Evolutionary conservation across 2,329 filamentous ascomycete species (phyloP).

Genomic region (Clonostachys rhizophaga): DNA sequence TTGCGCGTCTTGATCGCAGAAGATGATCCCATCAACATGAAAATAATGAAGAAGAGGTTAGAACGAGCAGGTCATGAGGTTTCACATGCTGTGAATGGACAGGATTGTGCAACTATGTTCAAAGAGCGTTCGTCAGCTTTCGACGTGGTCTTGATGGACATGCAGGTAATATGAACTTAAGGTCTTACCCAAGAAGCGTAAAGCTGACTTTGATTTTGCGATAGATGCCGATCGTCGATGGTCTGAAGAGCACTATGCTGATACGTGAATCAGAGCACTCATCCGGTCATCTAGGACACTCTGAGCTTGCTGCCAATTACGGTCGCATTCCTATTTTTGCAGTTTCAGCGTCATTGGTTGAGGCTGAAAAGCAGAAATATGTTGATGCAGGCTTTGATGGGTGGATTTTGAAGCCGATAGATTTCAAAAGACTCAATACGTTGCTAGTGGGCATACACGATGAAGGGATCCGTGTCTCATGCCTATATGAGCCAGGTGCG

Average conservation of each 20-base stretch:
- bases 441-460: conserved; percentile 68
- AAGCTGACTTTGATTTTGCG: not conserved
- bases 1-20: conserved; percentile 75
- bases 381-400: conserved; percentile 79
- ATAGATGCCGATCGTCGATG: conserved; percentile 91
- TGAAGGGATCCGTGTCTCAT: conserved; percentile 49
- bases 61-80: conserved; percentile 73
- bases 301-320: conserved; percentile 52
- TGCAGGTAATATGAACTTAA: conserved; percentile 62
- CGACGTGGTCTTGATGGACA: conserved; percentile 86
- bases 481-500: conserved; percentile 63
- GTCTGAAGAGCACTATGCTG: conserved; percentile 75
- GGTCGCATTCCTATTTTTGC: conserved; percentile 77
- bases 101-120: conserved; percentile 74
- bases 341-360: conserved; percentile 77
- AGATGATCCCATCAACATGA: conserved; percentile 84
- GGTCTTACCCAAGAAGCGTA: not conserved
- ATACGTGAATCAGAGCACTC: conserved; percentile 70
- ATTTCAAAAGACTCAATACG: conserved; percentile 68
- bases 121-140: conserved; percentile 57
- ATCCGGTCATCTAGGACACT: conserved; percentile 41
- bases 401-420: conserved; percentile 86
- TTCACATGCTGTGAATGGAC: conserved; percentile 72
- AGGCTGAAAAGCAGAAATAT: conserved; percentile 64
- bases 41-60: conserved; percentile 73